Evolutionary conservation across 2,329 filamentous ascomycete species (phyloP).

Genomic region (Aspergillus uvarum): DNA sequence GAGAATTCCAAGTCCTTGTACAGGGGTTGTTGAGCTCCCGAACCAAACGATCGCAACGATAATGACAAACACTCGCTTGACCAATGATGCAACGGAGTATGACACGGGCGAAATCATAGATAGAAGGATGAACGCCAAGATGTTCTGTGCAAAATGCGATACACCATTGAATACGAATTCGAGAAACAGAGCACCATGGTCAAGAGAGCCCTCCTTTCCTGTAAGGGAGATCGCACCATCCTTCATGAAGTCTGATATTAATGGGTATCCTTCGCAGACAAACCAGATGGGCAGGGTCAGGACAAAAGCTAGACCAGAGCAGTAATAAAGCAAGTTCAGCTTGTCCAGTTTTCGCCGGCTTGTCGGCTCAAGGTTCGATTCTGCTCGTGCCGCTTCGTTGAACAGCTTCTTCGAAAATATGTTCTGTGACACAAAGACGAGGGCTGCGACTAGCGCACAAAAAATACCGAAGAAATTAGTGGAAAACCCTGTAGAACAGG

Average conservation of each 20-base stretch:
- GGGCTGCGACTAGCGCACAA: constrained; percentile 82
- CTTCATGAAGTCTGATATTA: constrained; percentile 74
- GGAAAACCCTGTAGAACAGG: constrained; percentile 86
- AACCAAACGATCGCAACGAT: constrained; percentile 96
- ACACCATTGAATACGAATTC: constrained; percentile 97
- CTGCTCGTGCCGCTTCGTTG: constrained; percentile 85
- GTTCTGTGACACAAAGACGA: constrained; percentile 97
- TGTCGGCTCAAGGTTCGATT: constrained; percentile 66
- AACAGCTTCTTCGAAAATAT: constrained; percentile 98
- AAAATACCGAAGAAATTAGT: constrained; percentile 88
- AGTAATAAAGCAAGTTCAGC: constrained; percentile 93
- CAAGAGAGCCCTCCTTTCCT: constrained; percentile 71
- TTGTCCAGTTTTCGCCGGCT: constrained; percentile 83
- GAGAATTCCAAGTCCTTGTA: constrained; percentile 81
- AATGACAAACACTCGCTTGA: constrained; percentile 97
- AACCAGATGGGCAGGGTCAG: constrained; percentile 91
- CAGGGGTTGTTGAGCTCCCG: constrained; percentile 76
- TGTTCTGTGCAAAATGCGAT: constrained; percentile 95
- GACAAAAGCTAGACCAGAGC: constrained; percentile 87
- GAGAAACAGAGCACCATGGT: constrained; percentile 62
- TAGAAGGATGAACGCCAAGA: constrained; percentile 87
- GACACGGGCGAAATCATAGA: constrained; percentile 95
- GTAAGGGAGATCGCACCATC: constrained; percentile 78
- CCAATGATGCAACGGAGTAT: constrained; percentile 91
- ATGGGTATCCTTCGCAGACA: constrained; percentile 77